Conservation (phyloP, 2,329 filamentous ascomycete species). For the Cercospora zeina region DNA sequence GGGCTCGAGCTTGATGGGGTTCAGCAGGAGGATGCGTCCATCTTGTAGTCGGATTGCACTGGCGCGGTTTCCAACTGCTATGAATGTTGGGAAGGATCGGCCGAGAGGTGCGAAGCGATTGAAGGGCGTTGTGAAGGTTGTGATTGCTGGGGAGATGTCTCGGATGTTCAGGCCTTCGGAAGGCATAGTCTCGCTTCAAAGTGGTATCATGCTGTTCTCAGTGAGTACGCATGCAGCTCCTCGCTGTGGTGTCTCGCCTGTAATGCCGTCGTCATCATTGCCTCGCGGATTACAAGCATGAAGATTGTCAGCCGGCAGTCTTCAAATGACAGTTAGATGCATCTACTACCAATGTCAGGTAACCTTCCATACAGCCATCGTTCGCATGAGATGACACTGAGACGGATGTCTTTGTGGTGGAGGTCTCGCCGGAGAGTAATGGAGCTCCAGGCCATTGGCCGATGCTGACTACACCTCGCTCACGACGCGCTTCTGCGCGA, state of each 20-base stretch:
- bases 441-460: not conserved
- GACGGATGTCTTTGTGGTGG: not conserved
- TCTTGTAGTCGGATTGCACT: slow-evolving; percentile 21
- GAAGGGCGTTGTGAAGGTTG: slow-evolving; percentile 25
- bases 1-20: slow-evolving; percentile 19
- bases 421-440: not conserved
- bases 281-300: not conserved
- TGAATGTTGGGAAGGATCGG: slow-evolving; percentile 20
- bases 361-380: too few relatives aligned
- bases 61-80: slow-evolving; percentile 25
- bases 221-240: not conserved
- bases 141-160: slow-evolving; percentile 20
- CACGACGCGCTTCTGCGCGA: not conserved
- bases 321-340: not conserved
- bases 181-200: not conserved
- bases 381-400: not conserved
- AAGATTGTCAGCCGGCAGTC: not conserved
- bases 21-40: slow-evolving; percentile 20
- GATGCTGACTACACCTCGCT: not conserved
- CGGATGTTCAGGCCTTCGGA: slow-evolving; percentile 13
- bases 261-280: slow-evolving; percentile 19
- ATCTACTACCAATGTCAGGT: not conserved
- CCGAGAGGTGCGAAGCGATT: slow-evolving; percentile 27
- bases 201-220: not conserved
- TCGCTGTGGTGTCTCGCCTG: not conserved